Conservation (phyloP, 306 rosid genomes). For the Ceratonia siliqua region DNA sequence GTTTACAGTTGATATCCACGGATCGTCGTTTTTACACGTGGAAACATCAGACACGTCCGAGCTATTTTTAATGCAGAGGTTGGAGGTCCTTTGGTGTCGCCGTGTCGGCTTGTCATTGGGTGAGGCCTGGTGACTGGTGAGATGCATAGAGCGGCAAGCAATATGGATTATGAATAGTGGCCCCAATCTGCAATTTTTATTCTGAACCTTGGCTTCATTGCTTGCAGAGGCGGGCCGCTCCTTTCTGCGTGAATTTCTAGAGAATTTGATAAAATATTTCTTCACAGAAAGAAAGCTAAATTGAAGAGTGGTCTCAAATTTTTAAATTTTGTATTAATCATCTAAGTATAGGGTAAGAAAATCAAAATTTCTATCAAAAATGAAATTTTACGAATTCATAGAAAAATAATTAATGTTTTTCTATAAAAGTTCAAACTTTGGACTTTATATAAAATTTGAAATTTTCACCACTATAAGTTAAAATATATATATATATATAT, state of each 20-base stretch:
- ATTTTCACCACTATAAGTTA: too few species aligned
- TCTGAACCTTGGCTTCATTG: not conserved
- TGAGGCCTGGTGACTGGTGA: not conserved
- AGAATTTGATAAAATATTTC: too few species aligned
- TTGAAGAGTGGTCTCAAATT: too few species aligned
- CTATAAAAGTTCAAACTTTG: too few species aligned
- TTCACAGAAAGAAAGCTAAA: too few species aligned
- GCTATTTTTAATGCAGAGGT: not conserved
- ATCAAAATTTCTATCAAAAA: not conserved
- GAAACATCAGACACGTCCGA: slow-evolving; percentile 13
- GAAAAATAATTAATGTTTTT: too few species aligned
- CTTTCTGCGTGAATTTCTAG: too few species aligned
- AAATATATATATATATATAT: too few species aligned
- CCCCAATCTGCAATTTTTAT: not conserved
- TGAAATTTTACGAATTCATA: not conserved
- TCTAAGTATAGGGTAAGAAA: too few species aligned
- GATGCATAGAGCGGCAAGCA: slow-evolving; percentile 19
- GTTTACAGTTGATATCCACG: not conserved
- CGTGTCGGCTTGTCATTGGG: slow-evolving; percentile 50
- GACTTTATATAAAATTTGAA: too few species aligned
- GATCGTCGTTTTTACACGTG: slow-evolving; percentile 39
- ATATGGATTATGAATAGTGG: not conserved
- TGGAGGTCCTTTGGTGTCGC: slow-evolving; percentile 46
- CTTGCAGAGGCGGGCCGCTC: too few species aligned
- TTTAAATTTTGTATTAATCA: too few species aligned